Evolutionary conservation across 495 filamentous ascomycete species (phyloP).

Genomic region (Annulohypoxylon stygium): DNA sequence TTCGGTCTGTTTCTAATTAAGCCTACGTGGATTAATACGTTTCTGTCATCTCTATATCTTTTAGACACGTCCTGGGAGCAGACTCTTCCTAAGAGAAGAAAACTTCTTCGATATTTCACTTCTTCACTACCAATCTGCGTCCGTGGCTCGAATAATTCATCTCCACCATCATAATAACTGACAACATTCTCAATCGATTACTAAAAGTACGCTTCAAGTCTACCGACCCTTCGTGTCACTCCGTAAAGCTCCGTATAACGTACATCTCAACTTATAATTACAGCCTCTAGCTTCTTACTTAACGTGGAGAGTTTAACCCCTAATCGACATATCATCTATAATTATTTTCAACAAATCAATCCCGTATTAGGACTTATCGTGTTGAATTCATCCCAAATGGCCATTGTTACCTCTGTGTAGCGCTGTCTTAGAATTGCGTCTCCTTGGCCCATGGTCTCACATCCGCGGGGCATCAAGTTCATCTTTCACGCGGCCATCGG

Average conservation of each 20-base stretch:
- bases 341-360: not conserved
- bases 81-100: not conserved
- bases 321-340: conserved; percentile 5
- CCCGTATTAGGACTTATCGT: not conserved
- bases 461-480: not conserved
- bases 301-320: conserved; percentile 3
- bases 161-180: conserved; percentile 3
- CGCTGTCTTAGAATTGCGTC: conserved; percentile 10
- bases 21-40: conserved; percentile 28
- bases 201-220: conserved; percentile 5
- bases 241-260: conserved; percentile 1
- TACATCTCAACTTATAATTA: conserved; percentile 1
- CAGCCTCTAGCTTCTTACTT: conserved; percentile 3
- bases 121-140: conserved; percentile 1
- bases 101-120: not conserved
- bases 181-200: not conserved
- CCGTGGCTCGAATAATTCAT: not conserved
- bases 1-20: conserved; percentile 15
- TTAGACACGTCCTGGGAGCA: not conserved
- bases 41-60: not conserved
- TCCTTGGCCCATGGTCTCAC: conserved; percentile 12
- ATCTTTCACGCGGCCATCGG: not conserved
- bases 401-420: conserved; percentile 14
- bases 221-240: conserved; percentile 19
- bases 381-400: conserved; percentile 21